Base-by-base conservation (phyloP, 2,329 filamentous ascomycete species). In the Alternaria panax region DNA sequence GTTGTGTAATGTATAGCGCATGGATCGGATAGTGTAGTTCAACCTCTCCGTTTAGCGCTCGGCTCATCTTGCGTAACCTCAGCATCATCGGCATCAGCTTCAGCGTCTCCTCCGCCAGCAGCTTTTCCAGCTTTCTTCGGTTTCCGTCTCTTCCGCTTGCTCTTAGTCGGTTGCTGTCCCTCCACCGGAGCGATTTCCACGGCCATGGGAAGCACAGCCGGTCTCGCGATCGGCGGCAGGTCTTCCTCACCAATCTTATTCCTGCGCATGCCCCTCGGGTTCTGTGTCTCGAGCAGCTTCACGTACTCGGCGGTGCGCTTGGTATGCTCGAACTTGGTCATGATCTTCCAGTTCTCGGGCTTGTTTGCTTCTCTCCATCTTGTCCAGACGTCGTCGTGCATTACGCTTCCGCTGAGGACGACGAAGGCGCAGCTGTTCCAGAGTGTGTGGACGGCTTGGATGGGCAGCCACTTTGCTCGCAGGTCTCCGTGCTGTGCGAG, bases 401-500 rank as follows among this genome's bases (percentile, higher is more conserved):
- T 71, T 5, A 77, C 72, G 38, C 63, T 72, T 2, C 73, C 74
- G 42, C 74, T 77, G 7, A 77, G 59, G 7, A 77, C 70, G 11
- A 77, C 70, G 43, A 77, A 75, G 9, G 74, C 75, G 48, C 74
- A 76, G 36, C 71, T 70, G 34, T 75, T 74, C 63, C 67, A 71
- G 8, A 76, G 63, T 42, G 59, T 70, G 20, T 73, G 67, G 2
- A 77, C 67, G 22, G 74, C 71, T 52, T 78, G 75, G 22, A 78
- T 67, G 2, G 75, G 75, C 18, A 76, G 58, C 74, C 72, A 77
- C 52, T 76, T 77, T 7, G 66, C 50, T 41, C 64, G 66, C 22
- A 77, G 18, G 14, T 69, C 54, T 11, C 73, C 74, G 43, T 76
- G 64, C 32, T 70, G 53, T 38, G 67, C 59, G n/a, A 78, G 63